Conservation (phyloP, 257 asterid species). For the Solanum tarapatanum region DNA sequence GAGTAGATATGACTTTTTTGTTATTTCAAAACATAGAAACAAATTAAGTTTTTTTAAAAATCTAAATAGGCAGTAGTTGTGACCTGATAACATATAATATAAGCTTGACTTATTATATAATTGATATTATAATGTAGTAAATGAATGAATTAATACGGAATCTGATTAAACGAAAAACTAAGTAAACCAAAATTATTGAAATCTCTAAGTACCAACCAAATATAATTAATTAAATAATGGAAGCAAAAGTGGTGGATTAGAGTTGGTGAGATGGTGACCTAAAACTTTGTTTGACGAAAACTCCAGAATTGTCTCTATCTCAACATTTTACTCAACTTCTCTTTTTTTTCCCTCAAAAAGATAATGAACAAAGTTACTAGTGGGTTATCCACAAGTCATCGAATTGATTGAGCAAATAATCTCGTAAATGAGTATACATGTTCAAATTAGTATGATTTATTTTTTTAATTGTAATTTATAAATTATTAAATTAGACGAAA, state of each 20-base stretch:
- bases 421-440: neutral
- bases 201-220: neutral
- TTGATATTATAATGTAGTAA: neutral
- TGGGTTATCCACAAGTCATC: neutral
- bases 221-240: neutral
- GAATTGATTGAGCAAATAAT: neutral
- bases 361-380: neutral
- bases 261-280: slow-evolving; percentile 43
- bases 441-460: no score
- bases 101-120: neutral
- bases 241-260: neutral
- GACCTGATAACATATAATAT: neutral
- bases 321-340: neutral
- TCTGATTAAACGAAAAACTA: neutral
- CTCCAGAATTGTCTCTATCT: no score
- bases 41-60: neutral
- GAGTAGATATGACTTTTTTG: neutral
- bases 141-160: neutral
- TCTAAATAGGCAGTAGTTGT: neutral
- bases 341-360: neutral
- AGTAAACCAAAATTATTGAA: neutral
- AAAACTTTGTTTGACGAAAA: neutral
- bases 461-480: no score
- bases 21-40: neutral
- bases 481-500: neutral